Evolutionary conservation across 192 early-diverging fungal genomes (phyloP).

Genomic region (Podila verticillata): DNA sequence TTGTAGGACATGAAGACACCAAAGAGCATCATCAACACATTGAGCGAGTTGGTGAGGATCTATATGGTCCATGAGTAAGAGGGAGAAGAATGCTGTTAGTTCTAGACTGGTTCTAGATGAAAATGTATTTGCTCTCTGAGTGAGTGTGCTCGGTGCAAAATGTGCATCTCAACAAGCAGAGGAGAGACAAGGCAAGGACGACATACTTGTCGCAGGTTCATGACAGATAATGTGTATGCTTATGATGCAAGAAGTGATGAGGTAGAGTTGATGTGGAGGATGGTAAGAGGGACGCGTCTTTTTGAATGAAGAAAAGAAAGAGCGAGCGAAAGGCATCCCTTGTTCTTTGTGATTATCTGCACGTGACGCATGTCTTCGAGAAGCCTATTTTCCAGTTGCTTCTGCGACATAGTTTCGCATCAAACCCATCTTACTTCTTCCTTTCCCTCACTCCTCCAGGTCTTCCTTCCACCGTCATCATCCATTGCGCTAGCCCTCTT

Average conservation of each 20-base stretch:
- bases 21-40: constrained; percentile 88
- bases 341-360: too few species aligned
- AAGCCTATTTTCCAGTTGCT: too few species aligned
- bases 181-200: not conserved
- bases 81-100: not conserved
- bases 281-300: not conserved
- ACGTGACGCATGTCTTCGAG: too few species aligned
- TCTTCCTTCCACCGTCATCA: too few species aligned
- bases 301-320: not conserved
- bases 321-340: not conserved
- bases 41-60: constrained; percentile 65
- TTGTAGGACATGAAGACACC: constrained; percentile 99
- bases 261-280: not conserved
- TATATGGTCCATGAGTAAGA: constrained; percentile 1
- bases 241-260: not conserved
- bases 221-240: not conserved
- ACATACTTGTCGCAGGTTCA: constrained; percentile 43
- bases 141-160: too few species aligned
- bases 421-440: too few species aligned
- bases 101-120: not conserved
- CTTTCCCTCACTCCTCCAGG: too few species aligned
- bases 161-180: too few species aligned
- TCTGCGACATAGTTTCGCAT: too few species aligned
- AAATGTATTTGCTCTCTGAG: not conserved
- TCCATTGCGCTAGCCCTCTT: too few species aligned